phyloP scores from a whole-genome alignment of 768 basidiomycete species.

The Mycena olivaceomarginata region DNA sequence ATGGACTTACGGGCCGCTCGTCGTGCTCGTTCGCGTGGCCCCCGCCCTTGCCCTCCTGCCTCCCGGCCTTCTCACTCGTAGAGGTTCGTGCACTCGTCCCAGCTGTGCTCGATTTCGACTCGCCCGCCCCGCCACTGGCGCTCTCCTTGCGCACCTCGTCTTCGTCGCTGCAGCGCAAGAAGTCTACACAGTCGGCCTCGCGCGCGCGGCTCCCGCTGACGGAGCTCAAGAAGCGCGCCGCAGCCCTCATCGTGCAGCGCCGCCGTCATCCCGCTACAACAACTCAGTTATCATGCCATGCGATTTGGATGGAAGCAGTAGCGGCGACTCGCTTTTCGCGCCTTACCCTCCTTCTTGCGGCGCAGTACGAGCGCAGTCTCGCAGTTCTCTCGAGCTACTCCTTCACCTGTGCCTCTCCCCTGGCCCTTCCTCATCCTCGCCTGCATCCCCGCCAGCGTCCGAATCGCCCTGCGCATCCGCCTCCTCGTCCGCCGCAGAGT shows the following conservation, averaged over 20 bases:
- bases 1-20: too few relatives aligned
- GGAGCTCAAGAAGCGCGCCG: slow-evolving; percentile 30
- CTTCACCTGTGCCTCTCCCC: not conserved
- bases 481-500: not conserved
- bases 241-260: slow-evolving; percentile 6
- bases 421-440: not conserved
- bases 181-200: not conserved
- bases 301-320: not conserved
- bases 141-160: too few relatives aligned
- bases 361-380: slow-evolving; percentile 8
- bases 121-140: too few relatives aligned
- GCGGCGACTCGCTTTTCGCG: not conserved
- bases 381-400: not conserved
- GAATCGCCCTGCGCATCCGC: not conserved
- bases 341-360: slow-evolving; percentile 1
- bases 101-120: too few relatives aligned
- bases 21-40: too few relatives aligned
- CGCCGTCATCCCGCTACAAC: not conserved
- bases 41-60: too few relatives aligned
- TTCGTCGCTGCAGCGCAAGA: too few relatives aligned
- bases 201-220: slow-evolving; percentile 17
- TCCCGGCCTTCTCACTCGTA: too few relatives aligned
- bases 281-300: not conserved
- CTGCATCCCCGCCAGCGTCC: not conserved
- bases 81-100: too few relatives aligned